Conservation (phyloP, 2,329 filamentous ascomycete genomes). For the Emericellopsis cladophorae region DNA sequence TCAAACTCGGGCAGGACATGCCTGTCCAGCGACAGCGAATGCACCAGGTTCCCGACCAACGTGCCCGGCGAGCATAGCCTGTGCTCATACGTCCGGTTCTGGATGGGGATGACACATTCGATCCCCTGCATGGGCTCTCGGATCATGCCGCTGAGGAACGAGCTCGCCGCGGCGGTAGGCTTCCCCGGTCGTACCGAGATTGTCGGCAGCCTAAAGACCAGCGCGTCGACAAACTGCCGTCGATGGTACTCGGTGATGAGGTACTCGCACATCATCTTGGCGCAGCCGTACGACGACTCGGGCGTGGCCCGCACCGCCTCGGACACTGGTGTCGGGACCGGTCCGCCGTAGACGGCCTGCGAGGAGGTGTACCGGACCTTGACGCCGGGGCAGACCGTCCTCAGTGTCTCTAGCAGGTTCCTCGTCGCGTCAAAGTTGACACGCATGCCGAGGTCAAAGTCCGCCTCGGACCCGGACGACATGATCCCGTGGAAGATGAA, state of each 20-base stretch:
- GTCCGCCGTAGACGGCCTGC: constrained; percentile 44
- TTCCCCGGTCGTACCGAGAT: constrained; percentile 47
- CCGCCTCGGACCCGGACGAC: constrained; percentile 47
- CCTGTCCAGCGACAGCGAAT: constrained; percentile 12
- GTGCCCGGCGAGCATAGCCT: constrained; percentile 35
- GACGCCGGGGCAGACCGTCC: constrained; percentile 27
- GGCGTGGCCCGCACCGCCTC: constrained; percentile 35
- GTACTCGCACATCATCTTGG: constrained; percentile 49
- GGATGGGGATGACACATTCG: constrained; percentile 29
- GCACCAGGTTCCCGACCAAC: constrained; percentile 28
- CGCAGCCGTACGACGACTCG: constrained; percentile 44
- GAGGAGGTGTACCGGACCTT: constrained; percentile 45
- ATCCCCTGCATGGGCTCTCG: constrained; percentile 34
- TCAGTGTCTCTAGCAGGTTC: constrained; percentile 35
- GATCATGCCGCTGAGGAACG: constrained; percentile 46
- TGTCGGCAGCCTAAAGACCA: constrained; percentile 44
- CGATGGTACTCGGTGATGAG: constrained; percentile 23
- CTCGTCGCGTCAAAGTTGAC: constrained; percentile 46
- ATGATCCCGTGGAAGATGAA: constrained; percentile 52
- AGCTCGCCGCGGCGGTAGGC: constrained; percentile 45
- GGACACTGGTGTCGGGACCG: constrained; percentile 28
- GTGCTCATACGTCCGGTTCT: constrained; percentile 25
- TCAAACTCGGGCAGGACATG: constrained; percentile 5
- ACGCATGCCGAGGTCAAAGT: constrained; percentile 29
- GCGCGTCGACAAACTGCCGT: constrained; percentile 41